These are phyloP conservation scores for Mimosa bimucronata DNA, from an alignment of 306 rosid species.

Conservation along the genomic window DNA sequence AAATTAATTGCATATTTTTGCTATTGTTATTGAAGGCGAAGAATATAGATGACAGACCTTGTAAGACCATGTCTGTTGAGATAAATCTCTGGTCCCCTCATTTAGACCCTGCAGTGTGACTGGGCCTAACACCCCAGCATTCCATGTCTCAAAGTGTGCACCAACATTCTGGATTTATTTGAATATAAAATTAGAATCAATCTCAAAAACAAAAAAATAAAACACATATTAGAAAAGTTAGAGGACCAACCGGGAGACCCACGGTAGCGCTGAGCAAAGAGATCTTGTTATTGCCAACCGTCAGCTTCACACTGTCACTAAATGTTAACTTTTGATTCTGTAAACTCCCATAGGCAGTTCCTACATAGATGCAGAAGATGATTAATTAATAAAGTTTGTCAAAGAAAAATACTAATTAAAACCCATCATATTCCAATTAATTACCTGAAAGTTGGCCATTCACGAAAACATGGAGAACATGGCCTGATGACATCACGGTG, in stretches of 20 bases:
- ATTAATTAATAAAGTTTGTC: conserved; percentile 29
- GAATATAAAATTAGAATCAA: conserved; percentile 23
- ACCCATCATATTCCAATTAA: conserved; percentile 5
- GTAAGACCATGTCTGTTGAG: conserved; percentile 84
- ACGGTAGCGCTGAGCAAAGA: conserved; percentile 82
- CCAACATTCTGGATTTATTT: conserved; percentile 74
- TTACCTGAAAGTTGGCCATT: conserved; percentile 89
- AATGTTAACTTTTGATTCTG: conserved; percentile 68
- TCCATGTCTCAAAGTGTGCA: conserved; percentile 84
- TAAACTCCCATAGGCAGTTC: conserved; percentile 68
- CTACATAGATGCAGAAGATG: conserved; percentile 47
- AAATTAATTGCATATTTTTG: not conserved
- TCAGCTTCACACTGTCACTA: conserved; percentile 61
- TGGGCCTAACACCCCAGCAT: conserved; percentile 91
- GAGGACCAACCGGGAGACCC: conserved; percentile 83
- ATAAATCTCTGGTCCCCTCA: conserved; percentile 87
- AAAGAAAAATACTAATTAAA: not conserved
- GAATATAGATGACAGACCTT: conserved; percentile 60
- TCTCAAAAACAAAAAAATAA: conserved; percentile 3
- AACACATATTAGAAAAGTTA: conserved; percentile 17
- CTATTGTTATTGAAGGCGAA: not conserved
- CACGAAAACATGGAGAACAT: conserved; percentile 85
- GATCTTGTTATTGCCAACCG: conserved; percentile 83
- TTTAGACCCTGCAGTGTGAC: conserved; percentile 79
- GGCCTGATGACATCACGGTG: conserved; percentile 85